Evolutionary conservation across 257 asterid species (phyloP).

Genomic region (Nicotiana undulata): DNA sequence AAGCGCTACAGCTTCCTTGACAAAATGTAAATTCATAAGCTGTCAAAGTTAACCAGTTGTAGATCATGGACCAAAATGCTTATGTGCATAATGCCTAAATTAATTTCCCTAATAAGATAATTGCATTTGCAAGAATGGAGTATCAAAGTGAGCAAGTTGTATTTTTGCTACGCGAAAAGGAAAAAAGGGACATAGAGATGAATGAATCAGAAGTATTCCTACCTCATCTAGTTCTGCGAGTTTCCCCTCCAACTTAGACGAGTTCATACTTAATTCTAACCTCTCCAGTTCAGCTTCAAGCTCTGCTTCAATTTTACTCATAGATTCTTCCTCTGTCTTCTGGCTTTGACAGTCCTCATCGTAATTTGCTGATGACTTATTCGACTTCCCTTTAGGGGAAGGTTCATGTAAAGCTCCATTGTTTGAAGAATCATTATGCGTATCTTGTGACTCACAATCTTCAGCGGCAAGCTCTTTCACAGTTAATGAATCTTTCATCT

Average conservation of each 20-base stretch:
- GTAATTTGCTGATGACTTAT: slow-evolving; percentile 4
- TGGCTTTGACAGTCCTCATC: slow-evolving; percentile 23
- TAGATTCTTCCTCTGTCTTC: slow-evolving; percentile 52
- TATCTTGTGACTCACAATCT: slow-evolving; percentile 34
- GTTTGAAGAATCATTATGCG: slow-evolving; percentile 19
- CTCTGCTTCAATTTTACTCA: slow-evolving; percentile 84
- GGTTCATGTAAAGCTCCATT: slow-evolving; percentile 21
- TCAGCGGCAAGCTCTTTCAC: slow-evolving; percentile 54
- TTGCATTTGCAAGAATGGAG: background rate
- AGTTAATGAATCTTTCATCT: slow-evolving; percentile 78
- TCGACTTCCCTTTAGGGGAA: slow-evolving; percentile 29
- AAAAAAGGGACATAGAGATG: background rate
- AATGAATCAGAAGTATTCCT: slow-evolving; percentile 7
- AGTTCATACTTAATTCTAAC: slow-evolving; percentile 57
- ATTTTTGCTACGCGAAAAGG: background rate
- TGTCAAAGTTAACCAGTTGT: background rate
- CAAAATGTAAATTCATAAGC: background rate
- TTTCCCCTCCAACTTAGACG: slow-evolving; percentile 42
- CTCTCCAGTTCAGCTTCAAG: slow-evolving; percentile 92
- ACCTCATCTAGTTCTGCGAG: slow-evolving; percentile 47
- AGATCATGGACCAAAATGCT: background rate
- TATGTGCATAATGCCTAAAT: background rate
- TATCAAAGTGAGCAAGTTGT: background rate
- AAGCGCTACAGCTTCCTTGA: background rate
- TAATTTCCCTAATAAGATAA: background rate